A percentile compares a stretch with the other conserved stretches of the same genome.
phyloP scores from a whole-genome alignment of 2,329 filamentous ascomycete species.

The Tolypocladium inflatum region DNA sequence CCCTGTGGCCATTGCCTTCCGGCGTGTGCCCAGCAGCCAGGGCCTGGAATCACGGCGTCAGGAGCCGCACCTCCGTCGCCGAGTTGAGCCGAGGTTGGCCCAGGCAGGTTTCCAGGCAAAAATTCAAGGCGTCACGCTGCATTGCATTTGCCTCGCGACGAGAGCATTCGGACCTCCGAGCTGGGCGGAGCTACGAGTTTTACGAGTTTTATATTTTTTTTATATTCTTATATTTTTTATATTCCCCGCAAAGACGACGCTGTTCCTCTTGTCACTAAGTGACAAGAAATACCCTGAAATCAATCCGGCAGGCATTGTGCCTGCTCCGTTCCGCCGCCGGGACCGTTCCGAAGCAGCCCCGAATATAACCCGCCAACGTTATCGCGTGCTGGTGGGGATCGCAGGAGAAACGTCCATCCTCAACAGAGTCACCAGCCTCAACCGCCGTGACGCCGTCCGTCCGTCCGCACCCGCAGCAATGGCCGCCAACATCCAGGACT shows the following conservation, averaged over 20 bases:
- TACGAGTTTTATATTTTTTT: too few species aligned
- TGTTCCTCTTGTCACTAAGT: background rate
- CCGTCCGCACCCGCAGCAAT: slow-evolving; percentile 5
- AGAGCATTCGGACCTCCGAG: background rate
- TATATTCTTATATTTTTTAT: background rate
- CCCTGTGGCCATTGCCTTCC: background rate
- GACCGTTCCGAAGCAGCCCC: background rate
- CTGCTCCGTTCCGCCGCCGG: background rate
- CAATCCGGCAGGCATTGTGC: too few species aligned
- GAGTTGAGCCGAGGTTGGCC: background rate
- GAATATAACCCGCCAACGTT: background rate
- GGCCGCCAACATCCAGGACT: slow-evolving; percentile 15
- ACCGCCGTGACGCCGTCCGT: background rate
- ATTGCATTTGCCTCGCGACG: background rate
- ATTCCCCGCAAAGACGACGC: background rate
- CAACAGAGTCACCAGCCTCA: background rate
- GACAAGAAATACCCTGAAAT: too few species aligned
- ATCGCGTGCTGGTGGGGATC: background rate
- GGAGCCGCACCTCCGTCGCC: too few species aligned
- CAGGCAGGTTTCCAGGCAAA: background rate
- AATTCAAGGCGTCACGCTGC: background rate
- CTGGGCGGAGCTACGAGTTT: background rate
- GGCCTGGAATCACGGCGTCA: background rate
- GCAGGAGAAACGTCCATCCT: background rate
- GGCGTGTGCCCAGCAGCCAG: background rate